Evolutionary conservation across 2,329 filamentous ascomycete species (phyloP), one percentile per base, ranked within the genome.

Genomic region (Penicillium digitatum): DNA sequence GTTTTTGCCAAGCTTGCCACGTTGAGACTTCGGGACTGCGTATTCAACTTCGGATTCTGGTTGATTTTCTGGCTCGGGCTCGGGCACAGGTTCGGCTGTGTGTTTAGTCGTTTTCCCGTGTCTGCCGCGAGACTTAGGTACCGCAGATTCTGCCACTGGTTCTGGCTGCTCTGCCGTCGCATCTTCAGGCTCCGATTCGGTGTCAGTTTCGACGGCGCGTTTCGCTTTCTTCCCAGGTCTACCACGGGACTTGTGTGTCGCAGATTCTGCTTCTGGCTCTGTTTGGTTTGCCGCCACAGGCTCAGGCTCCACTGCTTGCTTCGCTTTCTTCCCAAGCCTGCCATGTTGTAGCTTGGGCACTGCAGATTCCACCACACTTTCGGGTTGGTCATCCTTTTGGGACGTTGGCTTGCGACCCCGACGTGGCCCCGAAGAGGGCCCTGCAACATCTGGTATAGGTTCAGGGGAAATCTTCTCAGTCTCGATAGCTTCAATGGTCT

Each of bases 71-170:
- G 24, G 9, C 49, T 52, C 56, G 5, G 48, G 54, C 29, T 39
- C 54, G 9, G 56, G 37, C 39, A 60, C 57, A 10, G 34, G n/a
- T 27, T 60, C 49, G 3, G 27, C 27, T 37, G 37, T 7, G 27
- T n/a, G 47, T 18, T 46, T 54, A 5, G 38, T 16, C 26, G 58
- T 60, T 27, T 56, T 61, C n/a, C n/a, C n/a, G n/a, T n/a, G n/a
- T n/a, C 45, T 56, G 9, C 37, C 40, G 6, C 39, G 52, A 2
- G 53, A 34, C 3, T 56, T 54, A 6, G 45, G 24, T 20, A 34
- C 18, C 42, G 37, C 55, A 12, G 57, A 16, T 52, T 40, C 52
- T 11, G 50, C 31, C 22, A 42, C 29, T 9, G 24, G 27, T 26
- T 52, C 45, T 20, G 45, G 20, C 24, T 52, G 54, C 2, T 31